Percentiles rank a stretch among this genome's conserved stretches.
These are phyloP conservation scores for Coriaria nepalensis DNA, from an alignment of 306 rosid species.

Conservation along the genomic window DNA sequence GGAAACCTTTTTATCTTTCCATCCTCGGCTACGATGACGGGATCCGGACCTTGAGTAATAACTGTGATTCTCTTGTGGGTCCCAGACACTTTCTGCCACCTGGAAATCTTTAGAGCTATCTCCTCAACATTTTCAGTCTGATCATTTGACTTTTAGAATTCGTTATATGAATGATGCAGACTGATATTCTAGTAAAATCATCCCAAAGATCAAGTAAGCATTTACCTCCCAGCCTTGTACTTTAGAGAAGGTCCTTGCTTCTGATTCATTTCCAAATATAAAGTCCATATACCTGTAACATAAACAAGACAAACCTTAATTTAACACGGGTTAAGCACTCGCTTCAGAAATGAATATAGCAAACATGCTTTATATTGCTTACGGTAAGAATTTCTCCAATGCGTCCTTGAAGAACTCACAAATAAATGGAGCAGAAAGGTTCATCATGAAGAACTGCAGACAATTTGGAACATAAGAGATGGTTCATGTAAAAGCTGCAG, in stretches of 20 bases:
- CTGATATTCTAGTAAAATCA: slow-evolving; percentile 5
- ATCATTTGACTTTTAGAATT: background rate
- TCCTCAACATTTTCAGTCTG: slow-evolving; percentile 91
- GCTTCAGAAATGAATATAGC: too few relatives aligned
- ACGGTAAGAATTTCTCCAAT: slow-evolving; percentile 66
- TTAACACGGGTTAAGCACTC: too few relatives aligned
- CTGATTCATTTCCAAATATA: slow-evolving; percentile 88
- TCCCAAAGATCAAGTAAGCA: too few relatives aligned
- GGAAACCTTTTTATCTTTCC: too few relatives aligned
- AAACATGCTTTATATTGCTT: too few relatives aligned
- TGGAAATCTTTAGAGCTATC: slow-evolving; percentile 74
- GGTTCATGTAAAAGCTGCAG: too few relatives aligned
- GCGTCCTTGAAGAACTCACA: slow-evolving; percentile 87
- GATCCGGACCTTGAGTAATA: slow-evolving; percentile 92
- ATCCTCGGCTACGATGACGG: slow-evolving; percentile 84
- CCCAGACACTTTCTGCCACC: slow-evolving; percentile 80
- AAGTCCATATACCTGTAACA: slow-evolving; percentile 61
- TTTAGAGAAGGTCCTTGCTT: slow-evolving; percentile 75
- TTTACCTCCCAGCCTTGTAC: slow-evolving; percentile 98
- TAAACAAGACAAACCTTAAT: too few relatives aligned
- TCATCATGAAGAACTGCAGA: slow-evolving; percentile 70
- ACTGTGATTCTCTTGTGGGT: slow-evolving; percentile 81
- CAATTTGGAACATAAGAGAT: too few relatives aligned
- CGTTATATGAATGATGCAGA: background rate
- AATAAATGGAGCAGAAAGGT: slow-evolving; percentile 95